These are phyloP conservation scores for Sclerotinia glacialis DNA, from an alignment of 2,329 filamentous ascomycete species.

Conservation along the genomic window DNA sequence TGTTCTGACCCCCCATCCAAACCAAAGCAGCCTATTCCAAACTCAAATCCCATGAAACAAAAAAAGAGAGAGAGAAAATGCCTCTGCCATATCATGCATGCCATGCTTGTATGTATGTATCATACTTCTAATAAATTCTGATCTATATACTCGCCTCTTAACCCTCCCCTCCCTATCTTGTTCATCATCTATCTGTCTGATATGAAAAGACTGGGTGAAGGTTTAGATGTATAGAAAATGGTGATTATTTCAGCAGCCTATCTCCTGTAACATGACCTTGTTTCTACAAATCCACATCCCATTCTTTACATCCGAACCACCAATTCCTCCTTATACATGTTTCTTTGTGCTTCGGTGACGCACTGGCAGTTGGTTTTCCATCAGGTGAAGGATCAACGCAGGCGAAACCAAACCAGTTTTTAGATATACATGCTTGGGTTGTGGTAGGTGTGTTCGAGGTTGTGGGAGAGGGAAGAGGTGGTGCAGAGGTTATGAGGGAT, in stretches of 20 bases:
- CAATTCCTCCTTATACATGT: slow-evolving; percentile 33
- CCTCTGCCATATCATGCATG: background rate
- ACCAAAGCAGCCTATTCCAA: background rate
- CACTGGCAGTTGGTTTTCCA: slow-evolving; percentile 24
- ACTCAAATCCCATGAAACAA: background rate
- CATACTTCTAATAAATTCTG: slow-evolving; percentile 2
- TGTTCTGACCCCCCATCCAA: background rate
- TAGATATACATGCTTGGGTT: slow-evolving; percentile 32
- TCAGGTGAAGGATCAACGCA: slow-evolving; percentile 35
- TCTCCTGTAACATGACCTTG: too few species aligned
- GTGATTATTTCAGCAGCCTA: background rate
- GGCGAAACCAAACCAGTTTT: slow-evolving; percentile 36
- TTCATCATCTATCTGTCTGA: background rate
- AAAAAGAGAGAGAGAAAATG: background rate
- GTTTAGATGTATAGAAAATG: background rate
- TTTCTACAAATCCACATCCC: slow-evolving; percentile 22
- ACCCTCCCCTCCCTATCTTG: background rate
- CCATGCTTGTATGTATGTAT: background rate
- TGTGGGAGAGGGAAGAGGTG: slow-evolving; percentile 32
- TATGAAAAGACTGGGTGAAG: background rate
- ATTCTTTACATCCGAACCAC: slow-evolving; percentile 36
- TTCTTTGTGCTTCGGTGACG: slow-evolving; percentile 21
- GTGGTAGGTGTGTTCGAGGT: slow-evolving; percentile 28
- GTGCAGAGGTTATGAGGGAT: slow-evolving; percentile 40
- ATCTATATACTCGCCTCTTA: background rate